These are phyloP conservation scores for Delphinella strobiligena DNA, from an alignment of 2,329 filamentous ascomycete genomes.

Conservation along the genomic window DNA sequence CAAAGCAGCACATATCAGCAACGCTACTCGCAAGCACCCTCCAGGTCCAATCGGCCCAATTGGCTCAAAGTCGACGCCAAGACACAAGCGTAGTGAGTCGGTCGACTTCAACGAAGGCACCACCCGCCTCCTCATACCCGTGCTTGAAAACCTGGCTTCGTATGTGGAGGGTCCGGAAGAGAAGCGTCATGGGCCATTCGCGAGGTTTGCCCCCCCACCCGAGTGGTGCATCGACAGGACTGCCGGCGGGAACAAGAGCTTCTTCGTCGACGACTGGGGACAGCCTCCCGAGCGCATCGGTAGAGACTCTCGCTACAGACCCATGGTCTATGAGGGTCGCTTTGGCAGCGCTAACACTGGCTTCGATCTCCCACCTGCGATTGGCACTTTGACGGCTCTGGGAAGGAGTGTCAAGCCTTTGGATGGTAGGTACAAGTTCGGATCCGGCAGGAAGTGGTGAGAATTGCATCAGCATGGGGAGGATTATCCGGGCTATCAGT, in stretches of 20 bases:
- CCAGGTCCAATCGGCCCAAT: constrained; percentile 7
- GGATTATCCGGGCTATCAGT: constrained; percentile 32
- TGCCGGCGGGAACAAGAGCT: constrained; percentile 26
- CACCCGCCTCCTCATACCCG: constrained; percentile 26
- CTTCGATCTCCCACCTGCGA: constrained; percentile 7
- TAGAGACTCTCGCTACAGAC: constrained; percentile 23
- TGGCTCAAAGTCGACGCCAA: neutral
- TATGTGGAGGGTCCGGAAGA: constrained; percentile 26
- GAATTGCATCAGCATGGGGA: constrained; percentile 25
- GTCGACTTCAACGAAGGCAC: constrained; percentile 5
- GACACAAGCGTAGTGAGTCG: neutral
- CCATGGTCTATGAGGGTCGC: constrained; percentile 12
- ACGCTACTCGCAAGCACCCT: neutral
- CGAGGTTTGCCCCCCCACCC: constrained; percentile 25
- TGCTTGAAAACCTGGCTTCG: constrained; percentile 30
- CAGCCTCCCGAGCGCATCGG: constrained; percentile 24
- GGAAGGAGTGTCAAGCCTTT: neutral
- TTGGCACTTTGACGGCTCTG: neutral
- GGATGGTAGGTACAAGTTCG: neutral
- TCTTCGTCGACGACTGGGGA: constrained; percentile 28
- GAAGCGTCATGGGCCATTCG: constrained; percentile 27
- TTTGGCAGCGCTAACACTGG: no score
- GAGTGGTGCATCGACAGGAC: constrained; percentile 27
- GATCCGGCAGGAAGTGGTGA: constrained; percentile 2
- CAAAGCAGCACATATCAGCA: constrained; percentile 9